A percentile compares a stretch with the other conserved stretches of the same genome.
These are phyloP conservation scores for Centella asiatica DNA, from an alignment of 129 eudicot species.

Conservation along the genomic window DNA sequence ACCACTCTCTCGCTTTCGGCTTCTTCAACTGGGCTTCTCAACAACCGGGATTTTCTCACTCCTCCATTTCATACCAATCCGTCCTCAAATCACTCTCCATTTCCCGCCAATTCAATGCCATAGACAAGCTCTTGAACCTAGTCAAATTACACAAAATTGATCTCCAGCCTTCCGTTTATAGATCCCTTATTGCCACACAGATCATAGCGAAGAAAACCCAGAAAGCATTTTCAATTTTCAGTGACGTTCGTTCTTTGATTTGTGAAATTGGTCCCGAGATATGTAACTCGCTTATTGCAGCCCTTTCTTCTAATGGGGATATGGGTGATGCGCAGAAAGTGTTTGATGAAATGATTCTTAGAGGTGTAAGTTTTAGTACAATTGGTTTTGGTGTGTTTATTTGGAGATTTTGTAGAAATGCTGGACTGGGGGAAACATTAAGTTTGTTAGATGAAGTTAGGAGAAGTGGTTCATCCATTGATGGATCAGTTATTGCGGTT, in stretches of 20 bases:
- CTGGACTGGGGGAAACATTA: slow-evolving; percentile 30
- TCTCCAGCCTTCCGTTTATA: slow-evolving; percentile 41
- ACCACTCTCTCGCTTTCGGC: slow-evolving; percentile 76
- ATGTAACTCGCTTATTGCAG: slow-evolving; percentile 56
- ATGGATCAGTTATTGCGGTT: slow-evolving; percentile 67
- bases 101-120: slow-evolving; percentile 53
- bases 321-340: slow-evolving; percentile 35
- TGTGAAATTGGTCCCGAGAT: slow-evolving; percentile 35
- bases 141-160: slow-evolving; percentile 20
- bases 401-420: slow-evolving; percentile 51
- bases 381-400: slow-evolving; percentile 77
- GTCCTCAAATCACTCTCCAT: slow-evolving; percentile 58
- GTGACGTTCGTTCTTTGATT: slow-evolving; percentile 16
- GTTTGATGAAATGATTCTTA: slow-evolving; percentile 68
- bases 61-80: slow-evolving; percentile 55
- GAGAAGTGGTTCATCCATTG: slow-evolving; percentile 23
- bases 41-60: slow-evolving; percentile 68
- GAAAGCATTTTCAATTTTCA: slow-evolving; percentile 44
- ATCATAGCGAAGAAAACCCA: slow-evolving; percentile 31
- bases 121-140: slow-evolving; percentile 49
- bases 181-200: slow-evolving; percentile 30
- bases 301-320: slow-evolving; percentile 39
- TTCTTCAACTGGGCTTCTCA: slow-evolving; percentile 96
- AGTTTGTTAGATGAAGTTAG: slow-evolving; percentile 43
- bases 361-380: slow-evolving; percentile 48